Base-by-base conservation (phyloP, 2,329 filamentous ascomycete species). In the Spiromastix sp. region DNA sequence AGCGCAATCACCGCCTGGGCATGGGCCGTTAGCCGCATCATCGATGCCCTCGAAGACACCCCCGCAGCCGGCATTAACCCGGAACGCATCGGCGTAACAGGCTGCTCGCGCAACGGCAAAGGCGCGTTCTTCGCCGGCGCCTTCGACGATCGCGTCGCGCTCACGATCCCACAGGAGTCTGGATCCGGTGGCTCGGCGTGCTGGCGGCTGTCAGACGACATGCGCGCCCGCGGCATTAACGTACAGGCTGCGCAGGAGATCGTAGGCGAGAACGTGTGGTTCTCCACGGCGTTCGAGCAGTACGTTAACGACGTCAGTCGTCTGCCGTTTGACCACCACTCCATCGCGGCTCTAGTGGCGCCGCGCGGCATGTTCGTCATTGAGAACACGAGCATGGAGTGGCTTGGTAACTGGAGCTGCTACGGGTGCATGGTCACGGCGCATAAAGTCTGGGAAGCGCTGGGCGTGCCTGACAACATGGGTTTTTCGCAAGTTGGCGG, bases 61-160 rank as follows among this genome's bases (percentile, higher is more conserved):
- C 60, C 64, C 1, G 60, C 61, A 25, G 46, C 50, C 9, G 51
- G 51, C 8, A 75, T 79, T 50, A 64, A 73, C 52, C 46, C 63
- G 16, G 60, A 50, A 24, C 60, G 59, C 2, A 54, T 74, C 13
- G 74, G 71, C 31, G 72, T 77, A 2, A 78, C 73, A 10, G 75
- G 75, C 4, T 79, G 74, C 61, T 77, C 72, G 35, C 69, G 74
- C 26, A 76, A 78, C 55, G 74, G 73, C 37, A 79, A 79, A 58
- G 74, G 74, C 9, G 74, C 74, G 19, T 67, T 79, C 42, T 61
- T 78, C n/a, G 70, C 68, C 4, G 73, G 72, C 11, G 74, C 74
- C 2, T 61, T 78, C 15, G 71, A 74, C 40, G 50, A 61, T 36
- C 72, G 74, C 27, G 73, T 79, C 40, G 72, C 70, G 12, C 63